phyloP scores from a whole-genome alignment of 1,284 basidiomycete species.

The Apiotrichum akiyoshidainum region DNA sequence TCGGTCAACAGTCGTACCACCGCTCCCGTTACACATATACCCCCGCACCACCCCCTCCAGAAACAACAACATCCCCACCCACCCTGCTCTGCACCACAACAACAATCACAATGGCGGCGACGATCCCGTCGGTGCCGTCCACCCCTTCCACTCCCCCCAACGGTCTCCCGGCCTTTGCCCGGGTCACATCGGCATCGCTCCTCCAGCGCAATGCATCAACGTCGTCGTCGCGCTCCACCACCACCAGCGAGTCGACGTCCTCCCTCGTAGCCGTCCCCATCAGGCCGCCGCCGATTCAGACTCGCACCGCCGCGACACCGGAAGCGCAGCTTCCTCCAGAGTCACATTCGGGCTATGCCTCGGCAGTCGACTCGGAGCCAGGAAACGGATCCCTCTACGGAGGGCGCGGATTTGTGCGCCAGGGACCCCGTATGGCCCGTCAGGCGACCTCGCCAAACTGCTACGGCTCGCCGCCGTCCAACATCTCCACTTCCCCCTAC shows the following conservation, averaged over 20 bases:
- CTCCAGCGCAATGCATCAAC: slow-evolving; percentile 43
- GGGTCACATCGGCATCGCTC: slow-evolving; percentile 18
- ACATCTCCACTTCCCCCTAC: too few species aligned
- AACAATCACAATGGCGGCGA: slow-evolving; percentile 6
- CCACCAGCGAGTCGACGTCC: slow-evolving; percentile 40
- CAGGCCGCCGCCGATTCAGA: slow-evolving; percentile 45
- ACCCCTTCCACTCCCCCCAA: slow-evolving; percentile 21
- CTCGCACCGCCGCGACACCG: slow-evolving; percentile 44
- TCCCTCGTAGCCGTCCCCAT: slow-evolving; percentile 49
- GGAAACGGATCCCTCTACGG: slow-evolving; percentile 14
- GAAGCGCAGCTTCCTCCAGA: slow-evolving; percentile 26
- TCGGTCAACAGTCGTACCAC: too few species aligned
- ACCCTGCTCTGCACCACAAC: neutral
- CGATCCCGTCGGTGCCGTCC: slow-evolving; percentile 9
- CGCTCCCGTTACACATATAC: too few species aligned
- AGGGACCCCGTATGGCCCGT: slow-evolving; percentile 31
- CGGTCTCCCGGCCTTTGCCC: slow-evolving; percentile 14
- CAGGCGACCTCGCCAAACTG: slow-evolving; percentile 8
- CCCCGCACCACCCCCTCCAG: too few species aligned
- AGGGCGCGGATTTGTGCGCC: slow-evolving; percentile 33
- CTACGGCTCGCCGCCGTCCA: neutral
- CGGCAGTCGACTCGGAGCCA: slow-evolving; percentile 3
- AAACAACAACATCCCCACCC: neutral
- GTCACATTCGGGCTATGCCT: slow-evolving; percentile 6
- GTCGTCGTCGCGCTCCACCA: slow-evolving; percentile 39